Conservation (phyloP, 2,329 filamentous ascomycete genomes). For the Monosporascus sp. region DNA sequence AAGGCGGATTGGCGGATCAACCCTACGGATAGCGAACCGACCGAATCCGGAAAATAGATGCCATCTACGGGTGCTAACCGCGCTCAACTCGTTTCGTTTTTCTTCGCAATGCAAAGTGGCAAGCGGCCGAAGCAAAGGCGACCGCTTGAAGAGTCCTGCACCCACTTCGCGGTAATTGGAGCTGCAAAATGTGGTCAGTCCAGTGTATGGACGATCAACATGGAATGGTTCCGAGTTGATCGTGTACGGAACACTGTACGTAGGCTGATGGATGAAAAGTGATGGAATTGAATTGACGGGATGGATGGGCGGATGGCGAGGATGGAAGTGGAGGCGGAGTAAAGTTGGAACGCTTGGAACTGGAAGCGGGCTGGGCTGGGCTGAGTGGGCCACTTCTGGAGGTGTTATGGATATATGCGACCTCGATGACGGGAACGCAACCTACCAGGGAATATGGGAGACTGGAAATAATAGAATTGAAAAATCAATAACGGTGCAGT, state of each 20-base stretch:
- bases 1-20: background rate
- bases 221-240: background rate
- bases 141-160: too few relatives aligned
- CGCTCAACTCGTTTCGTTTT: background rate
- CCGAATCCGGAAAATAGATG: slow-evolving; percentile 8
- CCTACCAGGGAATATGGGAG: too few relatives aligned
- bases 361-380: too few relatives aligned
- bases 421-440: too few relatives aligned
- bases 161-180: too few relatives aligned
- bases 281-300: background rate
- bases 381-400: too few relatives aligned
- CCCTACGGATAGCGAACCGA: slow-evolving; percentile 7
- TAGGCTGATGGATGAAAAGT: background rate
- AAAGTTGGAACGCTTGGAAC: too few relatives aligned
- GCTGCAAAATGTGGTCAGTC: background rate
- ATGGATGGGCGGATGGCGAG: background rate
- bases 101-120: background rate
- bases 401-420: too few relatives aligned
- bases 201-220: background rate
- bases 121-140: background rate
- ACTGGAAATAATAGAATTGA: too few relatives aligned
- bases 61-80: slow-evolving; percentile 13
- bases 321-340: background rate
- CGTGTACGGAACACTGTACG: background rate
- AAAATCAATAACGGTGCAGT: too few relatives aligned